phyloP scores from a whole-genome alignment of 768 basidiomycete species.

The Collybia nuda region DNA sequence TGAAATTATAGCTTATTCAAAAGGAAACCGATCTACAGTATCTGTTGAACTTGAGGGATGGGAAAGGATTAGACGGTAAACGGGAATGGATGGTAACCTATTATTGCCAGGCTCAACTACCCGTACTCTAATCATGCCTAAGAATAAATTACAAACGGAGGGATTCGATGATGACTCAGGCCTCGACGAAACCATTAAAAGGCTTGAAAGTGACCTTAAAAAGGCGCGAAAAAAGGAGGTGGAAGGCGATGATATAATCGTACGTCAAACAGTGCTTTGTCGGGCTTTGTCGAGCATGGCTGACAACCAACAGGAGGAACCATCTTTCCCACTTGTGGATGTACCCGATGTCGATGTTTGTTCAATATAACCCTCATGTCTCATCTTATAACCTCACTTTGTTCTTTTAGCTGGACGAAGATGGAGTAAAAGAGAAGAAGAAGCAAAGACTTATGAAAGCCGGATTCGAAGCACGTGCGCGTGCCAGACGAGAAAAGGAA shows the following conservation, averaged over 20 bases:
- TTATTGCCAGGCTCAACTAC: slow-evolving; percentile 3
- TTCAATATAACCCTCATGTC: neutral
- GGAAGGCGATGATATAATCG: slow-evolving; percentile 65
- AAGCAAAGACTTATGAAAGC: slow-evolving; percentile 93
- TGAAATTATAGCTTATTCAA: slow-evolving; percentile 51
- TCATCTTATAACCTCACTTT: neutral
- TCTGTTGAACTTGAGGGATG: slow-evolving; percentile 63
- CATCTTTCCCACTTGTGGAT: slow-evolving; percentile 89
- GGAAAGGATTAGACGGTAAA: slow-evolving; percentile 57
- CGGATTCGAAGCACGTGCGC: slow-evolving; percentile 86
- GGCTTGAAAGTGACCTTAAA: slow-evolving; percentile 77
- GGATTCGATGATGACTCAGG: slow-evolving; percentile 78
- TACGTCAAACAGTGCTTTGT: slow-evolving; percentile 19
- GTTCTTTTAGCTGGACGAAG: slow-evolving; percentile 72
- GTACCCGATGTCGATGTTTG: slow-evolving; percentile 84
- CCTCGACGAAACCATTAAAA: slow-evolving; percentile 82
- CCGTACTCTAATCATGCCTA: neutral
- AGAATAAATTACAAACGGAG: slow-evolving; percentile 64
- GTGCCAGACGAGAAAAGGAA: slow-evolving; percentile 85
- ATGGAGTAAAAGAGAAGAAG: slow-evolving; percentile 90
- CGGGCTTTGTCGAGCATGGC: neutral
- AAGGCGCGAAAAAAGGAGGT: slow-evolving; percentile 80
- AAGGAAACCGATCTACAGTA: slow-evolving; percentile 77
- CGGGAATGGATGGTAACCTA: slow-evolving; percentile 76
- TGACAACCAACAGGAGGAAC: slow-evolving; percentile 58